phyloP scores from a whole-genome alignment of 345 rosid species.

The Salix koriyanagi region DNA sequence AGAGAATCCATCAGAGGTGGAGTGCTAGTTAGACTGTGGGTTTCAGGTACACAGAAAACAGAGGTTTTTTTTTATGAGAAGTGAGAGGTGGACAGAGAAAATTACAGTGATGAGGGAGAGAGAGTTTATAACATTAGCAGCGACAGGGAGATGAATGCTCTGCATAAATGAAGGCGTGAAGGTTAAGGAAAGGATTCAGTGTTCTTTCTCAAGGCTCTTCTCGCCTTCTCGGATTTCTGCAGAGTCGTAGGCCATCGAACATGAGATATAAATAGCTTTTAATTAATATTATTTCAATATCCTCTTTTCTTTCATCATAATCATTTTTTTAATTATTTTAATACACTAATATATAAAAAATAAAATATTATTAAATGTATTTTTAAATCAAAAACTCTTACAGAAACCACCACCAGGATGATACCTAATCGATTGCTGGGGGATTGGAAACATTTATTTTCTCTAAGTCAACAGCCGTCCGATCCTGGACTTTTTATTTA shows the following conservation, averaged over 20 bases:
- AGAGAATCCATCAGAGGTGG: background rate
- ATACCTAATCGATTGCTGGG: background rate
- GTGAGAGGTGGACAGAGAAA: constrained; percentile 11
- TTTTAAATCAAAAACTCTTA: no score
- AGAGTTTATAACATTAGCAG: background rate
- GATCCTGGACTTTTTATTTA: background rate
- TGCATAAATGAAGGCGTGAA: constrained; percentile 31
- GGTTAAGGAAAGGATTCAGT: constrained; percentile 31
- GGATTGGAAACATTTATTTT: background rate
- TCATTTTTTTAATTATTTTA: no score
- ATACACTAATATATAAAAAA: no score
- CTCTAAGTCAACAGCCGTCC: background rate
- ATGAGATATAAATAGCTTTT: background rate
- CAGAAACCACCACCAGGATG: no score
- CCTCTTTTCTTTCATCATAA: no score
- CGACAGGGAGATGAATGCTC: background rate
- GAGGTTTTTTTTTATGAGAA: constrained; percentile 9
- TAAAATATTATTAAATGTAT: no score
- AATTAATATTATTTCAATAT: no score
- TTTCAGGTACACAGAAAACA: constrained; percentile 4
- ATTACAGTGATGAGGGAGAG: background rate
- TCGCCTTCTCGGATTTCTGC: constrained; percentile 4
- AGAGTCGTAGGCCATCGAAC: background rate
- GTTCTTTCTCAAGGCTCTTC: constrained; percentile 22
- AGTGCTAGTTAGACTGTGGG: constrained; percentile 9